Percentiles rank a stretch among this genome's conserved stretches.
phyloP scores from a whole-genome alignment of 1,284 basidiomycete genomes.

The Thelephora terrestris region DNA sequence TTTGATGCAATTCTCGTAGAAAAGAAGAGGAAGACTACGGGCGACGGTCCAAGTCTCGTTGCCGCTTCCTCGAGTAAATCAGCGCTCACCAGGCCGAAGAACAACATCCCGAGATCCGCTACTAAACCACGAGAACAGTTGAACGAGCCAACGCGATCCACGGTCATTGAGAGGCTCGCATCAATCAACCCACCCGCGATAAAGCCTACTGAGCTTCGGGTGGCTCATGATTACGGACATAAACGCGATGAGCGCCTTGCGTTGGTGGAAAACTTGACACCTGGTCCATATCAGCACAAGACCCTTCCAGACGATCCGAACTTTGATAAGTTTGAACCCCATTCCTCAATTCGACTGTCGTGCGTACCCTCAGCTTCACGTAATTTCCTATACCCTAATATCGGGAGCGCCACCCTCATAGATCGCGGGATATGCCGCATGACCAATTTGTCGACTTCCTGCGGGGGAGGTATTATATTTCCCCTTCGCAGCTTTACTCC shows the following conservation, averaged over 20 bases:
- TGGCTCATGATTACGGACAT: slow-evolving; percentile 8
- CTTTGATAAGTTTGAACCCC: slow-evolving; percentile 75
- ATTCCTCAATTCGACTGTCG: slow-evolving; percentile 80
- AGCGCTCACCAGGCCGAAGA: too few species aligned
- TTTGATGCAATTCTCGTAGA: slow-evolving; percentile 21
- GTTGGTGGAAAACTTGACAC: slow-evolving; percentile 62
- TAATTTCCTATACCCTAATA: slow-evolving; percentile 1
- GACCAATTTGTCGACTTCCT: slow-evolving; percentile 77
- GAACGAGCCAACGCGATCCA: slow-evolving; percentile 6
- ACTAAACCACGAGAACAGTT: too few species aligned
- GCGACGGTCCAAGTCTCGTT: too few species aligned
- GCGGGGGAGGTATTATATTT: slow-evolving; percentile 75
- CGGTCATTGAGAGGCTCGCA: background rate
- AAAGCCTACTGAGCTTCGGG: background rate
- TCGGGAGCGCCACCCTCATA: slow-evolving; percentile 21
- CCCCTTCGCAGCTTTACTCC: slow-evolving; percentile 83
- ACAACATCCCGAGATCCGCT: too few species aligned
- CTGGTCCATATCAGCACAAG: slow-evolving; percentile 67
- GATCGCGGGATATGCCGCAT: slow-evolving; percentile 67
- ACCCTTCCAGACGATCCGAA: slow-evolving; percentile 56
- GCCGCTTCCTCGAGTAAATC: too few species aligned
- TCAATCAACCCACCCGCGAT: too few species aligned
- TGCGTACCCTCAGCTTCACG: slow-evolving; percentile 30
- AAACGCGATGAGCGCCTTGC: slow-evolving; percentile 59
- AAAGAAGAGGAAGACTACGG: slow-evolving; percentile 31